Evolutionary conservation across 2,329 filamentous ascomycete species (phyloP), one percentile per base, ranked within the genome.

Genomic region (Ophiocordyceps camponoti-saundersi): DNA sequence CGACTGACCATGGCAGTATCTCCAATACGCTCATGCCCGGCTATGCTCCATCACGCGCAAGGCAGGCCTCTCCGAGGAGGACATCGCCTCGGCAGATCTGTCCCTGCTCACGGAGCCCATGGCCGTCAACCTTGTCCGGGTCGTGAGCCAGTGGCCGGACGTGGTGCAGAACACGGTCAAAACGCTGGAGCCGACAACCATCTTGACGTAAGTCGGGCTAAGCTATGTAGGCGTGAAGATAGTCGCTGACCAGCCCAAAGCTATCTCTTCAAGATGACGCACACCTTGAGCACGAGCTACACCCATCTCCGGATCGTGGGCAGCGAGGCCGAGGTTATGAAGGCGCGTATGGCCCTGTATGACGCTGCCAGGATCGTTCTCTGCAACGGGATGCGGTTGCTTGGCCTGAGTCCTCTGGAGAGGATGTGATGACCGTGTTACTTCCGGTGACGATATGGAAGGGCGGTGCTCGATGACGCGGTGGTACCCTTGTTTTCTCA

Each of bases 261-360:
- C n/a, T 65, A 90, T 61, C 70, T 92, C 42, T 92, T 90, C 72
- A 86, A 85, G 73, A 84, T 93, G 80, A 85, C 84, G 3, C 86
- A 93, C 63, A 70, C 77, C 23, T 65, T 93, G 47, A 87, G 81
- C 66, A 81, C 77, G 47, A 87, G 82, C 61, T 93, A 93, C 64
- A 85, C 89, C 57, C 80, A 85, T 50, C 70, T 93, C 51, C 78
- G 84, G 58, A 85, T 92, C 47, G 77, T 93, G n/a, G 84, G 85
- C 47, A 84, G 79, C 50, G 84, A 90, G 64, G 70, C 68, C 29
- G 79, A 83, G 59, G 65, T 88, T 47, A 80, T 83, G 70, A 66
- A 65, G 57, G 62, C 64, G 20, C 52, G 52, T 13, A 53, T 53
- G 51, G 52, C 52, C 8, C 66, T 94, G 54, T 94, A 93, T 61